These are phyloP conservation scores for Dalbergia cultrata DNA, from an alignment of 306 rosid species.

Conservation along the genomic window DNA sequence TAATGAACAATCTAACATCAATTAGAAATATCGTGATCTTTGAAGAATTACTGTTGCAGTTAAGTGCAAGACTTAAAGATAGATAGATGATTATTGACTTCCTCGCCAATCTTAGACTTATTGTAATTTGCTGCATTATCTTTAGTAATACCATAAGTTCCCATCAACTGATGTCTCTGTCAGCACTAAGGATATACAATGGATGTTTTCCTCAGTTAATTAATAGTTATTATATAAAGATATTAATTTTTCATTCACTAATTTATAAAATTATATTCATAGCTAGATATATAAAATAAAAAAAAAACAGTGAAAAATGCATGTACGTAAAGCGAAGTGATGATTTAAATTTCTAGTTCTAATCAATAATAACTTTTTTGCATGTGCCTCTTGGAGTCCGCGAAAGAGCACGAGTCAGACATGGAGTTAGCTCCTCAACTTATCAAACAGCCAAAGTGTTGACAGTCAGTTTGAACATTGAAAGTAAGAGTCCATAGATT, in stretches of 20 bases:
- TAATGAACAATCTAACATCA: too few species aligned
- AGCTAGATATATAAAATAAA: too few species aligned
- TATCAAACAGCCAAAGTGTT: constrained; percentile 16
- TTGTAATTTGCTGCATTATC: background rate
- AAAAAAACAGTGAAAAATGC: background rate
- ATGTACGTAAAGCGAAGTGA: background rate
- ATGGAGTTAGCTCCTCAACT: background rate
- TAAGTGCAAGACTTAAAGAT: too few species aligned
- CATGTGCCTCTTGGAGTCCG: background rate
- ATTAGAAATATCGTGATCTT: too few species aligned
- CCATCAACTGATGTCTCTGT: background rate
- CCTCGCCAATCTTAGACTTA: background rate
- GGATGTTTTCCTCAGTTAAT: background rate
- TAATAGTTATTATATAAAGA: too few species aligned
- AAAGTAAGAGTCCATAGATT: background rate
- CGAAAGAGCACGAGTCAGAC: background rate
- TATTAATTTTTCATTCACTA: too few species aligned
- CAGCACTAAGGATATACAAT: background rate
- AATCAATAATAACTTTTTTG: background rate
- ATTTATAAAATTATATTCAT: too few species aligned
- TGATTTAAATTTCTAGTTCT: background rate
- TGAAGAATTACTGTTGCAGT: too few species aligned
- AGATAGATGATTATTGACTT: too few species aligned
- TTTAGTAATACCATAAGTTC: background rate
- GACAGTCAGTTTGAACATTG: background rate